phyloP scores from a whole-genome alignment of 345 rosid species.

The Trapa bicornis region DNA sequence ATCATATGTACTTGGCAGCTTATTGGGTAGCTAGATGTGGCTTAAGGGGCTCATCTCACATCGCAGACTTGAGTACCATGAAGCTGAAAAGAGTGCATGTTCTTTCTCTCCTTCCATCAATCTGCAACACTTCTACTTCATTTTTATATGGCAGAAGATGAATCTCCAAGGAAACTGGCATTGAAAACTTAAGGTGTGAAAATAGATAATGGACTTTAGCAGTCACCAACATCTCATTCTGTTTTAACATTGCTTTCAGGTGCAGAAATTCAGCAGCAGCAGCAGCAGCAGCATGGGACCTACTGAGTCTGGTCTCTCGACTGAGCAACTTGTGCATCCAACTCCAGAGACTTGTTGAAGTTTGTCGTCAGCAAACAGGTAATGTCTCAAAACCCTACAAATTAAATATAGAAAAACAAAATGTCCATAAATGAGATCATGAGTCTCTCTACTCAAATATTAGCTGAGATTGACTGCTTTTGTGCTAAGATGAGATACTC shows the following conservation, averaged over 20 bases:
- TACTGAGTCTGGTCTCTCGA: slow-evolving; percentile 38
- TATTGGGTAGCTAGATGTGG: slow-evolving; percentile 55
- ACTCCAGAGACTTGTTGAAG: slow-evolving; percentile 45
- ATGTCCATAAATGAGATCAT: too few species aligned
- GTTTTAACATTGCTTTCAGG: slow-evolving; percentile 3
- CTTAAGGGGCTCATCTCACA: slow-evolving; percentile 42
- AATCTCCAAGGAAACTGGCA: neutral
- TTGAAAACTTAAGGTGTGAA: neutral
- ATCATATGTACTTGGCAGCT: slow-evolving; percentile 37
- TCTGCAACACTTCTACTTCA: neutral
- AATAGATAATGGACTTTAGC: neutral
- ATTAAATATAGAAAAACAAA: too few species aligned
- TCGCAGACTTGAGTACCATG: slow-evolving; percentile 29
- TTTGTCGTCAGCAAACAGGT: slow-evolving; percentile 50
- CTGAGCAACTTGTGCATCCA: slow-evolving; percentile 26
- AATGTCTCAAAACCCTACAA: neutral
- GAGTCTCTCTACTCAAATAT: neutral
- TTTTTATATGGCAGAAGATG: neutral
- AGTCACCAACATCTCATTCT: neutral
- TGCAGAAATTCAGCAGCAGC: slow-evolving; percentile 11
- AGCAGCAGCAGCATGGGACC: slow-evolving; percentile 48
- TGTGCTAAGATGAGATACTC: too few species aligned
- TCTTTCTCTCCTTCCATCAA: slow-evolving; percentile 22
- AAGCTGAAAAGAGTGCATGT: slow-evolving; percentile 52
- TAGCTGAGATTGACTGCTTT: neutral